phyloP scores from a whole-genome alignment of 352 stramenopile genomes.

The Phytophthora aleatoria region DNA sequence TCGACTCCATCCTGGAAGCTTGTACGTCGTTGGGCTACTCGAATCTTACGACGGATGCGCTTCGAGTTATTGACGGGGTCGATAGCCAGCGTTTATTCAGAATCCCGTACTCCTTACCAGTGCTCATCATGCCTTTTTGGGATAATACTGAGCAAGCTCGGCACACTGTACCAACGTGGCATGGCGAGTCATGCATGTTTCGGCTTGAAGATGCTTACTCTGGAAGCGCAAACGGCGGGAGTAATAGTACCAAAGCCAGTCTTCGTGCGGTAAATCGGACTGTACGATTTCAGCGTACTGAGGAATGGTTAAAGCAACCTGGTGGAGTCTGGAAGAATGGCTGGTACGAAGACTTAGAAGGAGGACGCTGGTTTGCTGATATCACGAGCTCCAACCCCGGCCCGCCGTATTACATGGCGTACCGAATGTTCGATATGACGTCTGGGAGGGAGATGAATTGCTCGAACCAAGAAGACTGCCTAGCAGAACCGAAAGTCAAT shows the following conservation, averaged over 20 bases:
- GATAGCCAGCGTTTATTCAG: slow-evolving; percentile 17
- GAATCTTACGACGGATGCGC: slow-evolving; percentile 22
- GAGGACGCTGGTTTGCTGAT: slow-evolving; percentile 35
- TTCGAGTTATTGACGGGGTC: slow-evolving; percentile 20
- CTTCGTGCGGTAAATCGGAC: slow-evolving; percentile 20
- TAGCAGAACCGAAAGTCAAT: slow-evolving; percentile 6
- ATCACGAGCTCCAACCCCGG: slow-evolving; percentile 22
- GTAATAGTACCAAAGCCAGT: background rate
- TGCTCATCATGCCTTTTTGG: slow-evolving; percentile 22
- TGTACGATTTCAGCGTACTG: slow-evolving; percentile 17
- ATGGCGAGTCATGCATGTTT: slow-evolving; percentile 36
- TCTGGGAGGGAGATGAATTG: slow-evolving; percentile 27
- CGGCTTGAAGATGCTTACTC: slow-evolving; percentile 16
- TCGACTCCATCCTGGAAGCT: slow-evolving; percentile 23
- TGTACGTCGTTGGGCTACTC: slow-evolving; percentile 19
- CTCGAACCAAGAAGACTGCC: slow-evolving; percentile 11
- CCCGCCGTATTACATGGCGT: slow-evolving; percentile 22
- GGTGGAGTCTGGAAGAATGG: slow-evolving; percentile 26
- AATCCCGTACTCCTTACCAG: slow-evolving; percentile 20
- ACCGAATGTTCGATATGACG: slow-evolving; percentile 24
- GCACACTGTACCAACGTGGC: slow-evolving; percentile 13
- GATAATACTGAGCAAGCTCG: slow-evolving; percentile 14
- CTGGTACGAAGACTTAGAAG: slow-evolving; percentile 34
- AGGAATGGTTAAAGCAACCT: slow-evolving; percentile 19
- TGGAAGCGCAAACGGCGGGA: slow-evolving; percentile 3